Percentiles rank a stretch among this genome's conserved stretches.
These are phyloP conservation scores for Peterozyma xylosa DNA, from an alignment of 805 yeast species.

Conservation along the genomic window DNA sequence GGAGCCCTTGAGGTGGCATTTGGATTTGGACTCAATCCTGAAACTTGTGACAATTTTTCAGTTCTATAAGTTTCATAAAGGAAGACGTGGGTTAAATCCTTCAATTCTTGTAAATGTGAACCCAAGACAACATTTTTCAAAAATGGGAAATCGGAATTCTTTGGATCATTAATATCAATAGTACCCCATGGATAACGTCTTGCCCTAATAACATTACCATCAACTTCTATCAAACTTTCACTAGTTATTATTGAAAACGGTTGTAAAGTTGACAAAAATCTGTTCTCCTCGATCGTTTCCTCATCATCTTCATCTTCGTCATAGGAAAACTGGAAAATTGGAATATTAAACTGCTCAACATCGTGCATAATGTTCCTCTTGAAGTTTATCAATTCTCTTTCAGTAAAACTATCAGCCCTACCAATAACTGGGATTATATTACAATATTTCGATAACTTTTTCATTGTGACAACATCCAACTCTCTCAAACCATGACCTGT, in stretches of 20 bases:
- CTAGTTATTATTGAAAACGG: constrained; percentile 72
- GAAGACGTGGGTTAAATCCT: constrained; percentile 60
- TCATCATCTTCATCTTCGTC: constrained; percentile 69
- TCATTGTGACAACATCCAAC: constrained; percentile 66
- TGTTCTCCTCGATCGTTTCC: constrained; percentile 65
- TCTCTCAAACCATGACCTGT: constrained; percentile 75
- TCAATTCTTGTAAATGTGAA: constrained; percentile 55
- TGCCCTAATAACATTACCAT: constrained; percentile 45
- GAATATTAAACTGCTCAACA: constrained; percentile 61
- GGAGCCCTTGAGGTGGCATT: constrained; percentile 19
- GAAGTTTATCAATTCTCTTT: constrained; percentile 47
- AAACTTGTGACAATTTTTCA: constrained; percentile 50
- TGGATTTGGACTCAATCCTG: constrained; percentile 27
- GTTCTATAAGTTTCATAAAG: constrained; percentile 59
- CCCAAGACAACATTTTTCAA: constrained; percentile 51
- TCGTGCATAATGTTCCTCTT: constrained; percentile 55
- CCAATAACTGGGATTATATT: constrained; percentile 68
- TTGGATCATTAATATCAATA: constrained; percentile 46
- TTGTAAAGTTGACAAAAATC: constrained; percentile 51
- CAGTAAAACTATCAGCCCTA: constrained; percentile 67
- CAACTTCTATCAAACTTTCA: constrained; percentile 44
- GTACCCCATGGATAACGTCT: constrained; percentile 77
- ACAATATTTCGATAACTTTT: constrained; percentile 60
- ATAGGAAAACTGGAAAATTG: constrained; percentile 63
- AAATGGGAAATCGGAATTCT: constrained; percentile 43